Base-by-base conservation (phyloP, 2,329 filamentous ascomycete genomes). In the Pseudocercospora pini-densiflorae region DNA sequence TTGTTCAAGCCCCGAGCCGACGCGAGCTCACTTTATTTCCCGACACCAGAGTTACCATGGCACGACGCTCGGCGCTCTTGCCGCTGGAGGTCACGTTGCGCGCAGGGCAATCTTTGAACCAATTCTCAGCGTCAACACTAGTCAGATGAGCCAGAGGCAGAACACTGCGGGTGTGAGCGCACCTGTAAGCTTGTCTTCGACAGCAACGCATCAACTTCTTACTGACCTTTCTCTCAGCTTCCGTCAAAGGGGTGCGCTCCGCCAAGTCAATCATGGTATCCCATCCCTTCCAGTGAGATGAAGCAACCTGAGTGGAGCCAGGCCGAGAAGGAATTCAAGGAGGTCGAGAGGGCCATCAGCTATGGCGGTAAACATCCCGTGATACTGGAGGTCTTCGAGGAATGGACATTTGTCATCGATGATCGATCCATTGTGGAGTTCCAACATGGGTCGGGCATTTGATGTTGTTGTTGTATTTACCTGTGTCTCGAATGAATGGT, bases 41-140 rank as follows among this genome's bases (percentile, higher is more conserved):
- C 84, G 90, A 16, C 79, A 86, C 31, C 83, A 87, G 23, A 90
- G 87, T 10, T 93, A 91, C 72, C 91, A 93, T 71, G 91, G 91
- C 5, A 88, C 85, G 29, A 92, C 90, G 0, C 76, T 93, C 0
- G 90, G 90, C 0, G 84, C 90, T 0, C 82, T 93, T 62, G 85
- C 86, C 0, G 81, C 90, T 16, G 85, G 90, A 9, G 89, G 89
- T 9, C 88, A 92, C 36, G 5, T n/a, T n/a, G 80, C 81, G 5
- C 83, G 91, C 40, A 85, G 88, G 64, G 81, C 83, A 1, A 83
- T 87, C 1, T 93, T 90, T 72, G 85, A 89, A 70, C 82, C 84
- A 1, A 82, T 90, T 24, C 79, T 92, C 1, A 78, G 85, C 27
- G 76, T 79, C 2, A 77, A 76, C 51, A 82, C 88, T 47, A 86